A percentile compares a stretch with the other conserved stretches of the same genome.
Evolutionary conservation across 148 eudicot genomes (phyloP).

Genomic region (Camellia sinensis): DNA sequence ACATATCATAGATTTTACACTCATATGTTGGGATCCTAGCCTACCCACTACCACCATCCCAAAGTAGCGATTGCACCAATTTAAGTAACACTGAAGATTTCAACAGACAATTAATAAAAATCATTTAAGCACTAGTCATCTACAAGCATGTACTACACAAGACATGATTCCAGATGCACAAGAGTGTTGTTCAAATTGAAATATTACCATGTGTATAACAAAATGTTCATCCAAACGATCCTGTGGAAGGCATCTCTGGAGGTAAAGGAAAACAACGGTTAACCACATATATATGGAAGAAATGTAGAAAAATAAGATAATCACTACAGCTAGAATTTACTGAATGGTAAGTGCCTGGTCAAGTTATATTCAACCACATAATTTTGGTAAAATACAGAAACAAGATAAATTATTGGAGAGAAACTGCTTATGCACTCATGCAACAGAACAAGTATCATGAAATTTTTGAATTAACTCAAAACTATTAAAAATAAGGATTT

Average conservation of each 20-base stretch:
- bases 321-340: not conserved
- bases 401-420: not conserved
- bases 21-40: not conserved
- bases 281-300: not conserved
- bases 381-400: not conserved
- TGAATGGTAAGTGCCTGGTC: not conserved
- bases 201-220: constrained; percentile 79
- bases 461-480: not conserved
- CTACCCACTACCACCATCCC: not conserved
- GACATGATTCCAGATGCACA: not conserved
- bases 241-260: constrained; percentile 94
- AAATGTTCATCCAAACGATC: constrained; percentile 90
- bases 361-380: not conserved
- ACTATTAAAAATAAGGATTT: not conserved
- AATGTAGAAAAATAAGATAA: not conserved
- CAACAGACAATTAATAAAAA: not conserved
- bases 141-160: not conserved
- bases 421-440: not conserved
- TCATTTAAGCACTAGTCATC: not conserved
- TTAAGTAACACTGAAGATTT: not conserved
- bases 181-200: not conserved
- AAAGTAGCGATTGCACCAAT: not conserved
- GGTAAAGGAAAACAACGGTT: constrained; percentile 18
- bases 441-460: not conserved
- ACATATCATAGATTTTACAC: not conserved